Base-by-base conservation (phyloP, 805 yeast genomes). In the Cyberlindnera japonica region DNA sequence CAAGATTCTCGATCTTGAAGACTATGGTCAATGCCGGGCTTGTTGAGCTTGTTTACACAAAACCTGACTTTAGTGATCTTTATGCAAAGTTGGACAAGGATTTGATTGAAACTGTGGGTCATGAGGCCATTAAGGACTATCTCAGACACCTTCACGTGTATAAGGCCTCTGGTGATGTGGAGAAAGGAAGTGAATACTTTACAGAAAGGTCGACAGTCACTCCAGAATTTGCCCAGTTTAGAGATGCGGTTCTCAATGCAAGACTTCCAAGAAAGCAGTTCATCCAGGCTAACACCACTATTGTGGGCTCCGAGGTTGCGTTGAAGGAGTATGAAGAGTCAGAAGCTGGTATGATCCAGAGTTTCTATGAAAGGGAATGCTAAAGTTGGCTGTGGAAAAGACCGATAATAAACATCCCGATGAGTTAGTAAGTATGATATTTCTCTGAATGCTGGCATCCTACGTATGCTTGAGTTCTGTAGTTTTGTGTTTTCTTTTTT, bases 201-300 rank as follows among this genome's bases (percentile, higher is more conserved):
- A 63, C 64, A 34, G 80, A 79, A 20, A 80, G 80, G 63, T 81
- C 95, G n/a, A 68, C 73, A 2, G 88, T 83, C 29, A 72, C 79
- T 7, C 71, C 67, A 12, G 85, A 83, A 14, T 65, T 82, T 40
- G 77, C 85, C 19, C 63, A 70, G 47, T 83, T 72, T 58, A 75
- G 95, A 64, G 81, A 79, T 39, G 67, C 73, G 26, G 88, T 88
- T 12, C 65, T 88, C 45, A 64, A 67, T 33, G 82, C 84, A 59
- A 84, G 86, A 63, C 69, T 82, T 51, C 95, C 96, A 47, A 76
- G 96, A 61, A 82, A 80, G 61, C 95, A 86, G 59, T 75, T 82
- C 50, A 78, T 88, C 42, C 96, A 88, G 63, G 86, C 89, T 20
- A 88, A 88, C 63, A 83, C 95, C 8, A 51, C 64, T 19, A 47